Conservation (phyloP, 1,139 yeast genomes). For the Keqinozyma sinolaborantium region DNA sequence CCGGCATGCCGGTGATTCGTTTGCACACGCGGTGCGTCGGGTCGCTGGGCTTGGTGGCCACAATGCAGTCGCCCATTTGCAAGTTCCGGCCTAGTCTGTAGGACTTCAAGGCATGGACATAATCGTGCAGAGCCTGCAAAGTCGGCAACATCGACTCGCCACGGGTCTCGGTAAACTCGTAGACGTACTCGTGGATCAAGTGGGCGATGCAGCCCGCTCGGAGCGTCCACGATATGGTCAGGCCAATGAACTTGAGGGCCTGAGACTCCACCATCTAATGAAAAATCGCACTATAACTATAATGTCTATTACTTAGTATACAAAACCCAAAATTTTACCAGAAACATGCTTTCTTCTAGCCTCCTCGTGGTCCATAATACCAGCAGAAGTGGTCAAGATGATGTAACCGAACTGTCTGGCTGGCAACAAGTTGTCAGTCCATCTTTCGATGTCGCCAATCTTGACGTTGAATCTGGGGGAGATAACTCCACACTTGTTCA, state of each 20-base stretch:
- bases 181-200: conserved; percentile 59
- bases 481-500: conserved; percentile 96
- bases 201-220: conserved; percentile 71
- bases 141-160: conserved; percentile 98
- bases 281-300: neutral
- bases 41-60: conserved; percentile 87
- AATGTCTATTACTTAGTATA: conserved; percentile 49
- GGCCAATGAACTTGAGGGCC: conserved; percentile 22
- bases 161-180: conserved; percentile 76
- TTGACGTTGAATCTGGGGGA: conserved; percentile 96
- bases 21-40: conserved; percentile 86
- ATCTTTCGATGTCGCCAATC: conserved; percentile 86
- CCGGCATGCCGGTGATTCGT: conserved; percentile 94
- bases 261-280: neutral
- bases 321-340: conserved; percentile 93
- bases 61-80: conserved; percentile 81
- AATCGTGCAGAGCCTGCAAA: conserved; percentile 68
- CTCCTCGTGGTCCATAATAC: conserved; percentile 99
- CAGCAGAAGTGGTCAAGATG: conserved; percentile 95
- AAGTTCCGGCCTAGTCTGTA: conserved; percentile 57
- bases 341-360: conserved; percentile 99
- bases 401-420: conserved; percentile 97
- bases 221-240: conserved; percentile 44
- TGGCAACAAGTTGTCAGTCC: conserved; percentile 94
- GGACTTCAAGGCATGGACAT: conserved; percentile 70